Conservation (phyloP, 352 stramenopile genomes). For the Globisporangium mamillatum region DNA sequence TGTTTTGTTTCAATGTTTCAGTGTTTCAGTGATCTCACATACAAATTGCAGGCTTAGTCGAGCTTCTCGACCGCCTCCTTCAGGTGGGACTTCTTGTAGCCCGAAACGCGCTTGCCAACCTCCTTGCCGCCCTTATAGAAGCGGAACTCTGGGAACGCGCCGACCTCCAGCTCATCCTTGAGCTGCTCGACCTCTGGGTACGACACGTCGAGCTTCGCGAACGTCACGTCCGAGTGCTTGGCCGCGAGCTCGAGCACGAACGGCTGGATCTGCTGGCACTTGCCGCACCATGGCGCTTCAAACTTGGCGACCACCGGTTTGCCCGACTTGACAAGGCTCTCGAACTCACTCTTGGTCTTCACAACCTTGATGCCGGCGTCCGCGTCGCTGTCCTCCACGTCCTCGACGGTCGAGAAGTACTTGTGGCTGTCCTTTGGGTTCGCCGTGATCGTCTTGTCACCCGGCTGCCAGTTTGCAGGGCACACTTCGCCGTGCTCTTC, state of each 20-base stretch:
- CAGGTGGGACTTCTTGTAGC: constrained; percentile 85
- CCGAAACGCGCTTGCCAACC: constrained; percentile 60
- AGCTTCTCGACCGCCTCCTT: constrained; percentile 70
- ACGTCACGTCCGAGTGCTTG: constrained; percentile 66
- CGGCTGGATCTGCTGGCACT: constrained; percentile 81
- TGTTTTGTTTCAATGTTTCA: neutral
- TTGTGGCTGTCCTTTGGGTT: constrained; percentile 80
- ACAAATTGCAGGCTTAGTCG: constrained; percentile 18
- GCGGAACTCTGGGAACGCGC: constrained; percentile 79
- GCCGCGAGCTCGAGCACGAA: constrained; percentile 68
- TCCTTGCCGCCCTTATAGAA: constrained; percentile 86
- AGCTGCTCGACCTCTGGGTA: constrained; percentile 66
- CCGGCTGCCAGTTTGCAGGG: constrained; percentile 92
- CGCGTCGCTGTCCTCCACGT: constrained; percentile 30
- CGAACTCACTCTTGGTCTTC: constrained; percentile 61
- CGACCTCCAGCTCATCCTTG: constrained; percentile 71
- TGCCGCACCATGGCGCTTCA: constrained; percentile 85
- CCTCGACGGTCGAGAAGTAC: constrained; percentile 77
- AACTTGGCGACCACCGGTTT: constrained; percentile 81
- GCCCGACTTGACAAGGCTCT: constrained; percentile 58
- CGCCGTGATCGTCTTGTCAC: constrained; percentile 87
- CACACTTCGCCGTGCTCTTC: constrained; percentile 93
- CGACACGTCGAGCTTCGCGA: constrained; percentile 78
- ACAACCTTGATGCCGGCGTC: constrained; percentile 43
- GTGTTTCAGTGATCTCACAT: neutral